Percentiles rank a stretch among this genome's conserved stretches.
Evolutionary conservation across 768 basidiomycete species (phyloP).

Genomic region (Boletus coccyginus): DNA sequence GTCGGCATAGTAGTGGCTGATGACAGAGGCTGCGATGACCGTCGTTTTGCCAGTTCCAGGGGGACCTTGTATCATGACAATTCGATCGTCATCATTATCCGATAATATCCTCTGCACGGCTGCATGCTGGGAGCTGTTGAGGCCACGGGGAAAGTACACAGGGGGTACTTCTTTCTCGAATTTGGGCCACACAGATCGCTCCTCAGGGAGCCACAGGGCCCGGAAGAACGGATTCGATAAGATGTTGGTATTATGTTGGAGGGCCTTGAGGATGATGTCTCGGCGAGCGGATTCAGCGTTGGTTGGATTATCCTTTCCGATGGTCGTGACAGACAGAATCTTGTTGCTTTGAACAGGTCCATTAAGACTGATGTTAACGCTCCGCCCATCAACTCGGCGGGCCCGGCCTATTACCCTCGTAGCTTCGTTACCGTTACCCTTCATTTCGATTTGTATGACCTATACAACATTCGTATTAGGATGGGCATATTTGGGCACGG

Average conservation of each 20-base stretch:
- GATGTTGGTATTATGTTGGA: constrained; percentile 19
- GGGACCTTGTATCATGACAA: constrained; percentile 34
- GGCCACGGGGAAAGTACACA: constrained; percentile 1
- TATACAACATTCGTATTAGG: background rate
- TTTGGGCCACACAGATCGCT: constrained; percentile 16
- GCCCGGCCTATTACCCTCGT: constrained; percentile 19
- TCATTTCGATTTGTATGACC: constrained; percentile 21
- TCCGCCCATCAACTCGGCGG: constrained; percentile 36
- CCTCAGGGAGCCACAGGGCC: constrained; percentile 27
- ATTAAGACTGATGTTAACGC: constrained; percentile 30
- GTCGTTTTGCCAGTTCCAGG: constrained; percentile 46
- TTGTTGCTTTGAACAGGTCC: constrained; percentile 15
- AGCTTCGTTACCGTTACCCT: background rate
- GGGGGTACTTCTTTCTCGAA: background rate
- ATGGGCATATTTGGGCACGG: background rate
- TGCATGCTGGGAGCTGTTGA: constrained; percentile 28
- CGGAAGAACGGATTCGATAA: constrained; percentile 24
- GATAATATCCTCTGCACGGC: constrained; percentile 18
- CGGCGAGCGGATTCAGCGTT: constrained; percentile 42
- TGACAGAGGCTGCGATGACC: constrained; percentile 38
- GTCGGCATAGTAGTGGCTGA: constrained; percentile 16
- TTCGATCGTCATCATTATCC: constrained; percentile 8
- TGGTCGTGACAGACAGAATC: constrained; percentile 40
- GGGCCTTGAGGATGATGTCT: constrained; percentile 17
- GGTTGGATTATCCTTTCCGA: constrained; percentile 51